phyloP scores from a whole-genome alignment of 1,284 basidiomycete genomes.

The Heterobasidion annosum region DNA sequence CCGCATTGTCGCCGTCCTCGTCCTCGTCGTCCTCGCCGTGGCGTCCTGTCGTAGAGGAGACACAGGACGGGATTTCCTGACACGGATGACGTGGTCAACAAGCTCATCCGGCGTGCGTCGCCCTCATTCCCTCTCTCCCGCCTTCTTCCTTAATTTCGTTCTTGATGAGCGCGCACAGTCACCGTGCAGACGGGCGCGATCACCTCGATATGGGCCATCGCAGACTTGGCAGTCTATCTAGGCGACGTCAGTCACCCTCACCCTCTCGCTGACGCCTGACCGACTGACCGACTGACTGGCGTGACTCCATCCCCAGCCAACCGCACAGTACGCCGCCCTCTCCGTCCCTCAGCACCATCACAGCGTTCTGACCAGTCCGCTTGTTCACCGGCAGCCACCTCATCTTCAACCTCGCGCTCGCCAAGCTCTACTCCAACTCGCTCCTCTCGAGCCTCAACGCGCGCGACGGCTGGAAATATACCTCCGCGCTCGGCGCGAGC shows the following conservation, averaged over 20 bases:
- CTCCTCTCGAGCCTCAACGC: neutral
- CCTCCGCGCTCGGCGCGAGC: neutral
- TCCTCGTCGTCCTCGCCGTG: too few species aligned
- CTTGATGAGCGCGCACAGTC: neutral
- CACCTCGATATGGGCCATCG: slow-evolving; percentile 10
- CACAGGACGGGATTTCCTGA: neutral
- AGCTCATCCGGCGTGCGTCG: neutral
- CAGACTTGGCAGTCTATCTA: slow-evolving; percentile 17
- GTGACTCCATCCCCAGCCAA: neutral
- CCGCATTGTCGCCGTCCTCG: too few species aligned
- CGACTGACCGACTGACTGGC: too few species aligned
- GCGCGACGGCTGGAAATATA: neutral
- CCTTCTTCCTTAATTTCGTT: too few species aligned
- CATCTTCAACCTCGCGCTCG: neutral
- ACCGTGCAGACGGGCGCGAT: neutral
- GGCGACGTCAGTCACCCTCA: slow-evolving; percentile 4
- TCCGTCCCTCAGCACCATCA: neutral
- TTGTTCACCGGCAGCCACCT: neutral
- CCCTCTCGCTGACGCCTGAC: too few species aligned
- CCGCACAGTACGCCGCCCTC: neutral
- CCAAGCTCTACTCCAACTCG: neutral
- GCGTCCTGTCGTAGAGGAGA: neutral
- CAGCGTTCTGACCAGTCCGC: neutral
- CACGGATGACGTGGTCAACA: neutral
- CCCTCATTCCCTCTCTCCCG: neutral